phyloP scores from a whole-genome alignment of 2,329 filamentous ascomycete genomes.

The Cordyceps militaris region DNA sequence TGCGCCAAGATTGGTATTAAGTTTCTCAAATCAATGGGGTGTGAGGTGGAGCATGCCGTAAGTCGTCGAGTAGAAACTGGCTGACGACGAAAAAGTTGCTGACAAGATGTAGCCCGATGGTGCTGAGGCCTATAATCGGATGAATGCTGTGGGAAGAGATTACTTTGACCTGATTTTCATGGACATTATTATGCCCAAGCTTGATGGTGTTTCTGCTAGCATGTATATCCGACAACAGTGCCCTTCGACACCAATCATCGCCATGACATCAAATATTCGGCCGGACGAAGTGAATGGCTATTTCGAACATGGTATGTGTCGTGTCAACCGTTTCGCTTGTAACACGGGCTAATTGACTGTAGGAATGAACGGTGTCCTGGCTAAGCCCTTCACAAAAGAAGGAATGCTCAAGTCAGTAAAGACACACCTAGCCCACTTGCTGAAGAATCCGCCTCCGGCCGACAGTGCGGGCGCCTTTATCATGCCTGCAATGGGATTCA shows the following conservation, averaged over 20 bases:
- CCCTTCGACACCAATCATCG: constrained; percentile 78
- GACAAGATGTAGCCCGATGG: constrained; percentile 52
- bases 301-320: constrained; percentile 78
- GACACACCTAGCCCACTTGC: constrained; percentile 78
- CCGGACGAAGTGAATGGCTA: constrained; percentile 96
- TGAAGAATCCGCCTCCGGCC: constrained; percentile 55
- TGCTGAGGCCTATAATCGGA: constrained; percentile 82
- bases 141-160: constrained; percentile 43
- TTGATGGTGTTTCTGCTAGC: constrained; percentile 91
- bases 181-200: constrained; percentile 95
- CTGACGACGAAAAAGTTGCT: background rate
- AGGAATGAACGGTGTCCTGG: constrained; percentile 97
- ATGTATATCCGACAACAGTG: constrained; percentile 87
- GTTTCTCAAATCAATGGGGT: constrained; percentile 59
- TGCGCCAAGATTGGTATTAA: constrained; percentile 62
- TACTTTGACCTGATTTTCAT: constrained; percentile 68
- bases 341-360: constrained; percentile 11
- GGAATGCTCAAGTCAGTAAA: constrained; percentile 79
- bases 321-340: background rate
- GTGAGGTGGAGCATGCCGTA: constrained; percentile 61
- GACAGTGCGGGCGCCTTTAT: constrained; percentile 18
- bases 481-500: constrained; percentile 8
- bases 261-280: constrained; percentile 97
- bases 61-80: constrained; percentile 23
- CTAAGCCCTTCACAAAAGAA: constrained; percentile 91